These are phyloP conservation scores for Cercospora canescens DNA, from an alignment of 2,329 filamentous ascomycete species.

Conservation along the genomic window DNA sequence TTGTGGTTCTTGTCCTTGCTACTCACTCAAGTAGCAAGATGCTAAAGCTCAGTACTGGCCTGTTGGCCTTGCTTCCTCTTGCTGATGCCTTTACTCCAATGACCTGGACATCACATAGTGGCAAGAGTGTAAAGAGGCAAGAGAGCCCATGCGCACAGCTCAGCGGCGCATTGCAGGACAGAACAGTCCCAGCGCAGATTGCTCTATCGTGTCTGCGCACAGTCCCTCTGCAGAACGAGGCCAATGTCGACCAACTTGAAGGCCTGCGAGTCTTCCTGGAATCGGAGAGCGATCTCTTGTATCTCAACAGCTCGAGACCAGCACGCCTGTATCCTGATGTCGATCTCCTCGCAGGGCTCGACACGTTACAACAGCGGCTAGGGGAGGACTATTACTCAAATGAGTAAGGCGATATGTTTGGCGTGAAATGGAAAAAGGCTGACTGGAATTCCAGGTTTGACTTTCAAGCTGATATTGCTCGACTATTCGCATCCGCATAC, in stretches of 20 bases:
- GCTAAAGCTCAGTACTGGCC: background rate
- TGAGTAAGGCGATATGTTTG: constrained; percentile 34
- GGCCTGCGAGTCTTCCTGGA: constrained; percentile 23
- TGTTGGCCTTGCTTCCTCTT: background rate
- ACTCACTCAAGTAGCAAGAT: background rate
- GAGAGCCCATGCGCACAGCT: constrained; percentile 3
- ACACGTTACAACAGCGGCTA: constrained; percentile 37
- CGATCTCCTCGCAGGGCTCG: constrained; percentile 41
- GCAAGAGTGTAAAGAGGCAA: background rate
- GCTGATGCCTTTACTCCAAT: background rate
- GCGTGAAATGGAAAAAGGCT: background rate
- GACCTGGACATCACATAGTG: background rate
- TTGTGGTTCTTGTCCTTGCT: background rate
- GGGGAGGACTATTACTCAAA: constrained; percentile 34
- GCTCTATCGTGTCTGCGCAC: constrained; percentile 3
- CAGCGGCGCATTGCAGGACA: background rate
- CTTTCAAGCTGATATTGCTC: constrained; percentile 40
- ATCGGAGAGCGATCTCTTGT: constrained; percentile 43
- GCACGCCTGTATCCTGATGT: constrained; percentile 38
- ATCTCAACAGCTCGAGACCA: constrained; percentile 40
- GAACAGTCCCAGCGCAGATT: background rate
- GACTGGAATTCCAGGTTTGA: constrained; percentile 23
- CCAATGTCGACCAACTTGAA: constrained; percentile 4
- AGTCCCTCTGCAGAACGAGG: constrained; percentile 10
- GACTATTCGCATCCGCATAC: constrained; percentile 39